A percentile compares a stretch with the other conserved stretches of the same genome.
phyloP scores from a whole-genome alignment of 2,329 filamentous ascomycete species.

The Metarhizium humberi region DNA sequence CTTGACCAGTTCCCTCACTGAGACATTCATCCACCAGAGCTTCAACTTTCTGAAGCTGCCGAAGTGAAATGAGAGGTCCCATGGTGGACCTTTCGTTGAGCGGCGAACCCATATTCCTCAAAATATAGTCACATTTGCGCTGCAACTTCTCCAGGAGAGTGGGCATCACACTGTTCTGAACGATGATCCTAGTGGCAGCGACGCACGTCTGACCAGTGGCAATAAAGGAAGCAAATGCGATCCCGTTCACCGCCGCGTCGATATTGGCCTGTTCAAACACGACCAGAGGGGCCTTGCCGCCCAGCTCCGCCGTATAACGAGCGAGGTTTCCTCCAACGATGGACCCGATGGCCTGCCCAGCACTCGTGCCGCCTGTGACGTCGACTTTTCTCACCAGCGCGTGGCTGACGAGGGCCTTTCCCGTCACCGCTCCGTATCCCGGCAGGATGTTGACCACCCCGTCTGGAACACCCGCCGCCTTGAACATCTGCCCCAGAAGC shows the following conservation, averaged over 20 bases:
- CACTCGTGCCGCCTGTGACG: constrained; percentile 66
- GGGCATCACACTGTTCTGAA: constrained; percentile 58
- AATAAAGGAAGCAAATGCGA: constrained; percentile 50
- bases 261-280: constrained; percentile 58
- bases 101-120: constrained; percentile 46
- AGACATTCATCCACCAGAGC: constrained; percentile 57
- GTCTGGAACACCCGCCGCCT: constrained; percentile 59
- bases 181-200: constrained; percentile 66
- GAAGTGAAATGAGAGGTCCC: constrained; percentile 52
- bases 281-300: constrained; percentile 61
- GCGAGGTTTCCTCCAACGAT: constrained; percentile 58
- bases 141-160: constrained; percentile 55
- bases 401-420: constrained; percentile 43
- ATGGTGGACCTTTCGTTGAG: constrained; percentile 49
- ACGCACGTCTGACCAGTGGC: constrained; percentile 52
- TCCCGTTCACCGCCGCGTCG: constrained; percentile 58
- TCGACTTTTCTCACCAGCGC: constrained; percentile 54
- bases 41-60: constrained; percentile 58
- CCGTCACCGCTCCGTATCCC: constrained; percentile 43
- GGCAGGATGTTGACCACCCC: constrained; percentile 58
- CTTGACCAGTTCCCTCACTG: constrained; percentile 30
- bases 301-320: constrained; percentile 61
- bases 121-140: constrained; percentile 49
- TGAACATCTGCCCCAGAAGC: constrained; percentile 47
- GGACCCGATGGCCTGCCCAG: constrained; percentile 58